Base-by-base conservation (phyloP, 768 basidiomycete genomes). In the Boletus reticulatus region DNA sequence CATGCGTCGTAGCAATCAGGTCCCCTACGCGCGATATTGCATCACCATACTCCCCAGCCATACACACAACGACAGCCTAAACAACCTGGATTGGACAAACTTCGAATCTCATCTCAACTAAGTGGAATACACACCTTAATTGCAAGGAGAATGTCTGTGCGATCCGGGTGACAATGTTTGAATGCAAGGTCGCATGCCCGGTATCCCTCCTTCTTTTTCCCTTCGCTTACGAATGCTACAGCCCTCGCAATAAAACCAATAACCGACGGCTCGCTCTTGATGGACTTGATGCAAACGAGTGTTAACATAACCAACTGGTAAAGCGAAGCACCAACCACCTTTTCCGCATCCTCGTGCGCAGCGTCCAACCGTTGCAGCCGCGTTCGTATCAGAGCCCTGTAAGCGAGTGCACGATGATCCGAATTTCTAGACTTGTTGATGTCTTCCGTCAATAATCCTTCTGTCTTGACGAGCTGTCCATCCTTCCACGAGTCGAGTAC, bases 221-320 rank as follows among this genome's bases (percentile, higher is more conserved):
- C 49, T 7, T 34, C 50, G 4, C 43, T 8, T 2, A 51, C 19
- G 10, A 45, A 27, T 7, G 48, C 34, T 24, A 46, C 6, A 19
- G 43, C 39, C 52, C 31, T 47, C 10, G 55, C 49, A 7, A 56
- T 47, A 14, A 46, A 12, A 6, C 49, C 55, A 12, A 56, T 46
- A 22, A 36, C 29, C 3, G 43, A 50, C 4, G 27, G 39, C 6
- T 47, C 29, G 4, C 24, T 46, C 11, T 41, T 9, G 14, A 56
- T 19, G 12, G 55, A 51, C 55, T 56, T 34, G 20, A 4, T 12
- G 14, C 4, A 12, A 14, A 39, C n/a, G 38, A 6, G 14, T 1
- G 16, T 20, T 19, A 42, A 11, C 12, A 12, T 9, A 34, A 34
- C 32, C 19, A 42, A 19, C 41, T 6, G 41, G n/a, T 7, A 4